Evolutionary conservation across 140 eudicot genomes (phyloP).

Genomic region (Flaveria floridana): DNA sequence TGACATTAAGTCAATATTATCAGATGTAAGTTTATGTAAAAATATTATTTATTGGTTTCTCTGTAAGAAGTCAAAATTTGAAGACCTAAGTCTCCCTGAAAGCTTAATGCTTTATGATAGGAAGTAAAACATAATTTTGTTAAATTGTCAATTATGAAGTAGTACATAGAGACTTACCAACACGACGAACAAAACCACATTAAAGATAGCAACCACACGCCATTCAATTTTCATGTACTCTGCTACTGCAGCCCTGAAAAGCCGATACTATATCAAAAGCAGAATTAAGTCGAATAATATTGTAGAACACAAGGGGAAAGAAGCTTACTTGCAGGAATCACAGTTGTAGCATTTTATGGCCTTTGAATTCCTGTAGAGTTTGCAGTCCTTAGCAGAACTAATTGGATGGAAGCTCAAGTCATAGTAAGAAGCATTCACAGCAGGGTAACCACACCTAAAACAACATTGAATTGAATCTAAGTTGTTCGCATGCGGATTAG

Average conservation of each 20-base stretch:
- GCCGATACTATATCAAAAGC: background rate
- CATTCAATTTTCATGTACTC: conserved; percentile 93
- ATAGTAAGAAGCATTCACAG: conserved; percentile 79
- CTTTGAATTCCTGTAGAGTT: conserved; percentile 69
- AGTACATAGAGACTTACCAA: conserved; percentile 52
- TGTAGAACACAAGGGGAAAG: background rate
- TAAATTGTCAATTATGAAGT: background rate
- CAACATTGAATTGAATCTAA: background rate
- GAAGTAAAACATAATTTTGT: background rate
- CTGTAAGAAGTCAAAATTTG: background rate
- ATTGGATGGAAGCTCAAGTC: conserved; percentile 82
- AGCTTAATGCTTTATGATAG: background rate
- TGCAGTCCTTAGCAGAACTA: conserved; percentile 75
- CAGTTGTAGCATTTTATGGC: conserved; percentile 73
- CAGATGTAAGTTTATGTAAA: conserved; percentile 2
- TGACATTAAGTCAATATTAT: conserved; percentile 24
- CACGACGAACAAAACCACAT: conserved; percentile 65
- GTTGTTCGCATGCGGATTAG: background rate
- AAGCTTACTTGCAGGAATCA: conserved; percentile 90
- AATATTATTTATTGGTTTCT: background rate
- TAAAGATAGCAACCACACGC: conserved; percentile 93
- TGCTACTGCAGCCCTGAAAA: conserved; percentile 88
- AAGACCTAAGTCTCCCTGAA: background rate
- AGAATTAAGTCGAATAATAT: background rate
- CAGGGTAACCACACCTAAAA: conserved; percentile 89